These are phyloP conservation scores for Claviceps arundinis DNA, from an alignment of 2,329 filamentous ascomycete genomes.

Conservation along the genomic window DNA sequence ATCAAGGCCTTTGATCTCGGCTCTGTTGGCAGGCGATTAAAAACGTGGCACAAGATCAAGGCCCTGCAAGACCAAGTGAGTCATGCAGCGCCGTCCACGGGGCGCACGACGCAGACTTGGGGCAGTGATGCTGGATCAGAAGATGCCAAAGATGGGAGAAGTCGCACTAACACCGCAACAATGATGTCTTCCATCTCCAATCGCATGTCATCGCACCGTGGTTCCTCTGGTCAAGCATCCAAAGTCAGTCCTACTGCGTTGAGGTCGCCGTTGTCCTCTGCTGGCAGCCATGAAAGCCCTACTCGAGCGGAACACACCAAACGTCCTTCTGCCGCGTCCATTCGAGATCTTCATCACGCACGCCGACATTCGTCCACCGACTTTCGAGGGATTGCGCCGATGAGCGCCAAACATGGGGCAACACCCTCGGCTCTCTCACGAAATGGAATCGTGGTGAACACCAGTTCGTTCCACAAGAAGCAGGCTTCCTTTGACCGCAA, in stretches of 20 bases:
- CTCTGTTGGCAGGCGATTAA: slow-evolving; percentile 75
- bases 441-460: slow-evolving; percentile 29
- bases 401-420: slow-evolving; percentile 10
- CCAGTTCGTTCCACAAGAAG: slow-evolving; percentile 41
- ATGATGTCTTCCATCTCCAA: slow-evolving; percentile 26
- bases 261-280: slow-evolving; percentile 26
- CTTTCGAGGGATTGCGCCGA: slow-evolving; percentile 31
- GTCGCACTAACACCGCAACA: slow-evolving; percentile 45
- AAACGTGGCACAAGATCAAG: slow-evolving; percentile 96
- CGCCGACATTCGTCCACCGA: slow-evolving; percentile 82
- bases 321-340: slow-evolving; percentile 66
- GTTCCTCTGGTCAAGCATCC: slow-evolving; percentile 37
- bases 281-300: slow-evolving; percentile 29
- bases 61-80: slow-evolving; percentile 77
- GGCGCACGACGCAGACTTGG: slow-evolving; percentile 42
- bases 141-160: slow-evolving; percentile 35
- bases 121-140: slow-evolving; percentile 48
- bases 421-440: slow-evolving; percentile 27
- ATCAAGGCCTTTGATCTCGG: slow-evolving; percentile 92
- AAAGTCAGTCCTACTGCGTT: slow-evolving; percentile 31
- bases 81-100: slow-evolving; percentile 21
- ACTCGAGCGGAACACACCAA: slow-evolving; percentile 35
- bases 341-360: slow-evolving; percentile 71
- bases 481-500: slow-evolving; percentile 57
- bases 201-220: slow-evolving; percentile 33